Conservation (phyloP, 805 yeast genomes). For the Osmozyma mogii region DNA sequence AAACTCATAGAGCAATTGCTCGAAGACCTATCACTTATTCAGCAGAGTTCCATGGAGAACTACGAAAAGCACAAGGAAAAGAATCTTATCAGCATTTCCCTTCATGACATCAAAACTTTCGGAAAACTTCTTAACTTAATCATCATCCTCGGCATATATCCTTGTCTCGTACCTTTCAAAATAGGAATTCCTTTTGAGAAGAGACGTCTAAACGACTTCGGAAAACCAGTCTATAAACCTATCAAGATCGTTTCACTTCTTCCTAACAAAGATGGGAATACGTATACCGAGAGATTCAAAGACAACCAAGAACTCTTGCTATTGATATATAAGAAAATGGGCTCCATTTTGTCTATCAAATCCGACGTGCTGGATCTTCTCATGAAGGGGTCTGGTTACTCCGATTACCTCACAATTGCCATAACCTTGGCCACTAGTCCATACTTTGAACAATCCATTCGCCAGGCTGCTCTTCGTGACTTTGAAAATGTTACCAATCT, state of each 20-base stretch:
- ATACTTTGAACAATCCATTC: constrained; percentile 8
- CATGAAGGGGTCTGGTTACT: constrained; percentile 57
- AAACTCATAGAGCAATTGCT: no score
- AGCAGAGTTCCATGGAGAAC: constrained; percentile 21
- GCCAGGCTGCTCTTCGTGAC: constrained; percentile 5
- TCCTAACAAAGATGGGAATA: constrained; percentile 5
- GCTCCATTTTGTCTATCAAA: constrained; percentile 25
- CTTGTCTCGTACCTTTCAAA: constrained; percentile 44
- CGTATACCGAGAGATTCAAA: constrained; percentile 11
- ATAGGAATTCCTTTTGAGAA: constrained; percentile 60
- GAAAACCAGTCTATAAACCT: constrained; percentile 18
- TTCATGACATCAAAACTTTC: constrained; percentile 77
- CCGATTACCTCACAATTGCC: constrained; percentile 48
- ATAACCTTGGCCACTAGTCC: constrained; percentile 36
- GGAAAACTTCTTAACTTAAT: constrained; percentile 57
- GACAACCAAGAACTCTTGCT: constrained; percentile 15
- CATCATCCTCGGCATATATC: constrained; percentile 64
- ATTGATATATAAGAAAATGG: constrained; percentile 25
- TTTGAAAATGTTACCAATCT: constrained; percentile 25
- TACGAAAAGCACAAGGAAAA: constrained; percentile 19
- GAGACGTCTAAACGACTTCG: constrained; percentile 46
- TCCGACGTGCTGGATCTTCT: constrained; percentile 48
- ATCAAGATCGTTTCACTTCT: constrained; percentile 14
- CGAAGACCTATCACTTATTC: no score
- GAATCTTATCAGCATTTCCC: constrained; percentile 53